phyloP scores from a whole-genome alignment of 164 flowering plant genomes.

The Magnolia officinalis region DNA sequence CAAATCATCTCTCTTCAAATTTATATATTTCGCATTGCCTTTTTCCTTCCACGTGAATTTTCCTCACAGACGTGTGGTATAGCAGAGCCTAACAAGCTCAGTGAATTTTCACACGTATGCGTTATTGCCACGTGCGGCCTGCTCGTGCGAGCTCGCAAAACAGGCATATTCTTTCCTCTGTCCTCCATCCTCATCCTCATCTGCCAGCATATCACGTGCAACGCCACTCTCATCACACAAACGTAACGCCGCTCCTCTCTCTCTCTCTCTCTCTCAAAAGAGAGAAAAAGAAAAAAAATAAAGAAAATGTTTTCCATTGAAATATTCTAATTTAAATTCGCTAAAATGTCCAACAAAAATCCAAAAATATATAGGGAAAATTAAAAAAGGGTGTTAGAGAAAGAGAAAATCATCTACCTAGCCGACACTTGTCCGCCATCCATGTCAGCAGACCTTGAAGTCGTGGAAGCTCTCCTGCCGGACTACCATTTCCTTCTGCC shows the following conservation, averaged over 20 bases:
- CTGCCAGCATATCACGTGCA: conserved; percentile 16
- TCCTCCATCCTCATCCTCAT: neutral
- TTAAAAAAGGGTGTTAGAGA: neutral
- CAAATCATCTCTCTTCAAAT: too few relatives aligned
- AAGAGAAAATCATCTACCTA: neutral
- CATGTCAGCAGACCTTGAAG: conserved; percentile 42
- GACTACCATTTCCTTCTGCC: conserved; percentile 42
- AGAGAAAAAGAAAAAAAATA: too few relatives aligned
- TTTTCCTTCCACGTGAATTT: too few relatives aligned
- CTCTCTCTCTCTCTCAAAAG: neutral
- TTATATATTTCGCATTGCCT: too few relatives aligned
- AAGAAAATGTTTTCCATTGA: neutral
- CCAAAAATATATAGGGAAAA: too few relatives aligned
- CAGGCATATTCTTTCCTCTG: too few relatives aligned
- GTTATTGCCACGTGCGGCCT: too few relatives aligned
- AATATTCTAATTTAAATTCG: neutral
- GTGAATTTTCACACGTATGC: too few relatives aligned
- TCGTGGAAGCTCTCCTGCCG: conserved; percentile 26
- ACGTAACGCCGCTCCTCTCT: neutral
- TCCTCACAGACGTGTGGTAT: too few relatives aligned
- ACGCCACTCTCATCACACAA: conserved; percentile 10
- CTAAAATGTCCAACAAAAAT: neutral
- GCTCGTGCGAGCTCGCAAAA: too few relatives aligned
- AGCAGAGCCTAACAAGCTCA: too few relatives aligned
- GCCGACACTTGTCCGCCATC: neutral